A percentile compares a stretch with the other conserved stretches of the same genome.
Evolutionary conservation across 306 rosid species (phyloP).

Genomic region (Cajanus cajan): DNA sequence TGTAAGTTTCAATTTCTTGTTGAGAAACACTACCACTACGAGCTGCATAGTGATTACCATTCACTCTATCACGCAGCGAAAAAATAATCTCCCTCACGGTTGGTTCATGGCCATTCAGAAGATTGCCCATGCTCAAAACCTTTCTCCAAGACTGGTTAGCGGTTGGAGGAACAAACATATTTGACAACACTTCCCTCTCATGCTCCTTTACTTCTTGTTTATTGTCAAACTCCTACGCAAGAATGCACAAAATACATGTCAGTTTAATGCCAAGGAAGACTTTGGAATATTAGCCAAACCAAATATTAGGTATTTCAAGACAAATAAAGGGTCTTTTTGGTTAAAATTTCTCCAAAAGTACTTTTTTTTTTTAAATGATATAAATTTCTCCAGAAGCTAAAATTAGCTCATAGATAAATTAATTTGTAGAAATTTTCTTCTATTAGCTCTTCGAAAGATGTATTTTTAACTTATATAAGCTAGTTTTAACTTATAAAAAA

Average conservation of each 20-base stretch:
- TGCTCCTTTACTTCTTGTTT: slow-evolving; percentile 52
- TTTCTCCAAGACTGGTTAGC: slow-evolving; percentile 97
- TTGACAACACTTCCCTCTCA: slow-evolving; percentile 73
- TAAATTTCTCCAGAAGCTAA: no score
- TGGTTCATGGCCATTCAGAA: slow-evolving; percentile 96
- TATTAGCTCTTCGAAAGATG: no score
- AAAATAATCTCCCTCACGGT: slow-evolving; percentile 79
- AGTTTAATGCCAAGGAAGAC: slow-evolving; percentile 15
- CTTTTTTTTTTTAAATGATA: no score
- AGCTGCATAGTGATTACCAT: slow-evolving; percentile 81
- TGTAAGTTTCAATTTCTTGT: slow-evolving; percentile 73
- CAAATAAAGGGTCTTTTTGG: not conserved
- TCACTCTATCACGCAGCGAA: slow-evolving; percentile 59
- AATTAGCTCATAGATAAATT: no score
- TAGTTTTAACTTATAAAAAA: no score
- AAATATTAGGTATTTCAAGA: not conserved
- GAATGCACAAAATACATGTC: slow-evolving; percentile 27
- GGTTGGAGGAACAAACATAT: slow-evolving; percentile 76
- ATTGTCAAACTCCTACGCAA: slow-evolving; percentile 63
- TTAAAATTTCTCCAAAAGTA: no score
- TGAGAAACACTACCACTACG: slow-evolving; percentile 41
- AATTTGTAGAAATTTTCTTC: no score
- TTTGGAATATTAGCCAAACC: not conserved
- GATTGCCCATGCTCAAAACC: slow-evolving; percentile 98
- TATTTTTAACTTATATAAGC: no score